These are phyloP conservation scores for Setaria viridis DNA, from an alignment of 202 grass and related monocot species.

Conservation along the genomic window DNA sequence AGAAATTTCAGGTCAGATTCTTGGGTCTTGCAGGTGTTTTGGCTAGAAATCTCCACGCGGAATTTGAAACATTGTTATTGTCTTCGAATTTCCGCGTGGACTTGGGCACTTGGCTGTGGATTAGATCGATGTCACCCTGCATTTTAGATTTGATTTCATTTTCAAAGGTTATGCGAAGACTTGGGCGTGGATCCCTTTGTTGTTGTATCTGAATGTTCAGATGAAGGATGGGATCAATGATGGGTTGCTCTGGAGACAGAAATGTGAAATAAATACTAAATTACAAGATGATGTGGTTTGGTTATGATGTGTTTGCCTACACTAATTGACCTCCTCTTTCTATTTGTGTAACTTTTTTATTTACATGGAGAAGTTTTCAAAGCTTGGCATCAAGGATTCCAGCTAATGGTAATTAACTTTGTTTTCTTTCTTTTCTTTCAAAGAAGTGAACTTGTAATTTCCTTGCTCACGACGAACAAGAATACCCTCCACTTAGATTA, in stretches of 20 bases:
- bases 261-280: not conserved
- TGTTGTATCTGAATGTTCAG: not conserved
- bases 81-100: not conserved
- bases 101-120: not conserved
- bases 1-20: not conserved
- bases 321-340: not conserved
- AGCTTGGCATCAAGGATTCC: not conserved
- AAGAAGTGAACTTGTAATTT: not conserved
- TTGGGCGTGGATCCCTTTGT: not conserved
- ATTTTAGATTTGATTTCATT: not conserved
- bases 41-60: not conserved
- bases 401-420: not conserved
- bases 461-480: not conserved
- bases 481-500: too few species aligned
- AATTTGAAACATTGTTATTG: not conserved
- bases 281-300: not conserved
- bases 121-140: not conserved
- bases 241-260: not conserved
- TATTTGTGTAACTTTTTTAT: not conserved
- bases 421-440: not conserved
- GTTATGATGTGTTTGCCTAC: not conserved
- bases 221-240: not conserved
- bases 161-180: constrained; percentile 20
- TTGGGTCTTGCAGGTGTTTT: not conserved
- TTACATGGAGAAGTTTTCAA: not conserved